Base-by-base conservation (phyloP, 164 flowering plant genomes). In the Umbellularia californica region DNA sequence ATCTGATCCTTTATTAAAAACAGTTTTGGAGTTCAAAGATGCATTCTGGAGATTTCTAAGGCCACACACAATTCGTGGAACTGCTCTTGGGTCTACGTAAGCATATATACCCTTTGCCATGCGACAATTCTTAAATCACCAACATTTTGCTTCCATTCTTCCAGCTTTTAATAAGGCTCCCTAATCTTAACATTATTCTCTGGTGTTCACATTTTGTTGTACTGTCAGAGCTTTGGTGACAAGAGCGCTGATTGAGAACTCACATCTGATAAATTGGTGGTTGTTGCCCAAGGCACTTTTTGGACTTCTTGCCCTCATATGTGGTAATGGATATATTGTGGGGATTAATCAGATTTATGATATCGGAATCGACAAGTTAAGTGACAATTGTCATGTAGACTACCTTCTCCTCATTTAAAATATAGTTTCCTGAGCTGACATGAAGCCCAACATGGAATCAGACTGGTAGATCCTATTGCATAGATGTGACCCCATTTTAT, bases 291-390 rank as follows among this genome's bases (percentile, higher is more conserved):
- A 92, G 87, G 99, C 99, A 20, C 65, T 93, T 22, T 87, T 85
- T 74, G 99, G 99, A 50, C 90, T 95, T 75, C 73, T 91, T 84
- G 97, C 97, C 74, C 92, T 95, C 50, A 84, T 95, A 50, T 95
- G 98, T 52, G 99, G 97, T 60, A 95, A 93, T 82, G 98, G 98
- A 68, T 95, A 91, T 76, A 95, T 95, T 70, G 99, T 95, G 78
- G 98, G 99, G 84, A 93, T 95, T 85, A 95, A 95, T 82, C 99
- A 95, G 84, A 93, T 95, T 69, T 95, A 92, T 73, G 99, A 95
- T 74, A 84, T 95, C 75, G 94, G 93, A 64, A 95, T 95, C 78
- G 98, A 95, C 87, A 95, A 92, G 99, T 95, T 41, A 90, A 69
- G 91, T 64, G 60, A 35, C 64, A 68, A 3, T 5, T 68, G 22